phyloP scores from a whole-genome alignment of 169 alveolate species.

The Nephromyces sp. region DNA sequence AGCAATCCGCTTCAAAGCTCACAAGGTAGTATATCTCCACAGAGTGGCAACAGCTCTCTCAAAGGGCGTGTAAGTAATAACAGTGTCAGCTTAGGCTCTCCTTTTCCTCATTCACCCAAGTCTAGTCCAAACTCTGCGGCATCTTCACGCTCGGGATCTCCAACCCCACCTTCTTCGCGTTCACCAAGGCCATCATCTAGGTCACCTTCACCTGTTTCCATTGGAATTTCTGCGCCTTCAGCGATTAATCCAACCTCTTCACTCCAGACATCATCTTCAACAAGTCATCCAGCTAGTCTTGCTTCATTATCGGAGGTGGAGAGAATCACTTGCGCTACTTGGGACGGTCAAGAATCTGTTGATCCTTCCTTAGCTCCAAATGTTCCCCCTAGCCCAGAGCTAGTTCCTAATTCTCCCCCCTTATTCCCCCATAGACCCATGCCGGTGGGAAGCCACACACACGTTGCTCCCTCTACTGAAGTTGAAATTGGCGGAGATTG shows the following conservation, averaged over 20 bases:
- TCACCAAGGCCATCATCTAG: no score
- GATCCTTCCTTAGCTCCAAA: constrained; percentile 52
- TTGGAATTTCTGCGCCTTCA: neutral
- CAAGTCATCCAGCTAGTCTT: no score
- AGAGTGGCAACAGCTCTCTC: no score
- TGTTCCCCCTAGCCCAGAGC: constrained; percentile 40
- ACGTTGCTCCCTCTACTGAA: no score
- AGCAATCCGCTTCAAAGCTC: no score
- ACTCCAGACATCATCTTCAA: neutral
- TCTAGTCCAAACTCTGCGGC: neutral
- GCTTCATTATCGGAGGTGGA: constrained; percentile 22
- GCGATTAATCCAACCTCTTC: neutral
- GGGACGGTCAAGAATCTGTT: constrained; percentile 52
- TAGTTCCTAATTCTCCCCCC: neutral
- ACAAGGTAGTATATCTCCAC: no score
- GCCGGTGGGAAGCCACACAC: no score
- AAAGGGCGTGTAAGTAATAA: no score
- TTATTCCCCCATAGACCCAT: neutral
- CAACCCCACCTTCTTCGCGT: neutral
- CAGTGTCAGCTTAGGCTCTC: no score
- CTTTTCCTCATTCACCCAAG: neutral
- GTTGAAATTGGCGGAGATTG: no score
- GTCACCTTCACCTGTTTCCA: neutral
- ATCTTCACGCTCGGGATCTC: neutral
- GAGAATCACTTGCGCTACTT: constrained; percentile 46